phyloP scores from a whole-genome alignment of 805 yeast species.

The Nakazawaea ernobii region DNA sequence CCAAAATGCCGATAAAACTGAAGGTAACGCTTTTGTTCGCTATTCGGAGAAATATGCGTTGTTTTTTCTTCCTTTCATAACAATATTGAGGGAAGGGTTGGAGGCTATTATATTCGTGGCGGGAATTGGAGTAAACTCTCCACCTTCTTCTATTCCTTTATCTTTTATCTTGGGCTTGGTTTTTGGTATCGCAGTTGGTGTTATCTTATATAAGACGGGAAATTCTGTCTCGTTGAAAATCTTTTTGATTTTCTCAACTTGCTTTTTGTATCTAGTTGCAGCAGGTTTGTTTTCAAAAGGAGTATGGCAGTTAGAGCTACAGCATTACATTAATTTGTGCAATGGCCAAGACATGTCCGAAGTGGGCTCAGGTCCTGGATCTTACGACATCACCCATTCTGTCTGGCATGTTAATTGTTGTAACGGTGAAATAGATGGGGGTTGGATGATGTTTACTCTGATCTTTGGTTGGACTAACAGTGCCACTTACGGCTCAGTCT shows the following conservation, averaged over 20 bases:
- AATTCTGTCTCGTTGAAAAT: conserved; percentile 36
- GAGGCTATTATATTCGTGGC: conserved; percentile 92
- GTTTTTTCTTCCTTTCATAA: conserved; percentile 83
- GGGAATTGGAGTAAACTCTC: conserved; percentile 63
- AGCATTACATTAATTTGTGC: conserved; percentile 32
- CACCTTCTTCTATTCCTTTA: conserved; percentile 28
- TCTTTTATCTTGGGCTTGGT: conserved; percentile 28
- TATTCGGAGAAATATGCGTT: conserved; percentile 71
- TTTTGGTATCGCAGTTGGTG: conserved; percentile 31
- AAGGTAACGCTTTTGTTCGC: conserved; percentile 43
- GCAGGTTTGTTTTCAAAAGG: conserved; percentile 42
- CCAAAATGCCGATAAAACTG: conserved; percentile 32
- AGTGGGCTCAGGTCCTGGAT: conserved; percentile 44
- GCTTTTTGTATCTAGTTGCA: conserved; percentile 38
- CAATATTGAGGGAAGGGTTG: conserved; percentile 83
- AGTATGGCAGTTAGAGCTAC: conserved; percentile 41
- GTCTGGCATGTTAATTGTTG: conserved; percentile 48
- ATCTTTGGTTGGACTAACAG: conserved; percentile 85
- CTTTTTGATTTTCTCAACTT: conserved; percentile 35
- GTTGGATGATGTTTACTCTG: conserved; percentile 43
- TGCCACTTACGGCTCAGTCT: conserved; percentile 60
- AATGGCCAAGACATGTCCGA: conserved; percentile 41
- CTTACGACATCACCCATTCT: conserved; percentile 37
- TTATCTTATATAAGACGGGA: conserved; percentile 34
- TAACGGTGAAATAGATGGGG: conserved; percentile 41